A percentile compares a stretch with the other conserved stretches of the same genome.
Conservation (phyloP, 306 rosid species). For the Cajanus cajan region DNA sequence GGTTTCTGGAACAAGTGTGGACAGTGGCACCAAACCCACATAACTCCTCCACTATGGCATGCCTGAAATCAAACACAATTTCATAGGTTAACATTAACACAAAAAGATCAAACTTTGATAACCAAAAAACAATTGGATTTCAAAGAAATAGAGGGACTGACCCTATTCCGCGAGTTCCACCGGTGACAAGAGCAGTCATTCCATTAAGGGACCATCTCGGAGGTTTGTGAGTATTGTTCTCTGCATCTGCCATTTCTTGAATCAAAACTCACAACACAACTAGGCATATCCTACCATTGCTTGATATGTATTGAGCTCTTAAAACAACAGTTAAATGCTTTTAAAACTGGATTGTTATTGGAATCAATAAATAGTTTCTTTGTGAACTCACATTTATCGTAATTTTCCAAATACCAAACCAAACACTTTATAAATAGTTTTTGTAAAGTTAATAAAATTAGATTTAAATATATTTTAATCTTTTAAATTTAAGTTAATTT, state of each 20-base stretch:
- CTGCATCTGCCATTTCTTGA: background rate
- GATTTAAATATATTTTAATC: too few relatives aligned
- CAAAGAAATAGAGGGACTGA: background rate
- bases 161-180: slow-evolving; percentile 95
- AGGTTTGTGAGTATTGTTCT: background rate
- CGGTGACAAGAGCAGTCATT: slow-evolving; percentile 74
- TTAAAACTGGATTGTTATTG: background rate
- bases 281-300: background rate
- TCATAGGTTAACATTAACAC: background rate
- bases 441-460: too few relatives aligned
- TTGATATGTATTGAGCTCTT: background rate
- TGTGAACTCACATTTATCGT: too few relatives aligned
- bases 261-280: background rate
- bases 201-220: slow-evolving; percentile 75
- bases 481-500: too few relatives aligned
- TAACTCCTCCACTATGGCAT: slow-evolving; percentile 77
- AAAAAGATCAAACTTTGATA: background rate
- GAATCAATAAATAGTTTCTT: background rate
- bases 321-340: background rate
- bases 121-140: background rate
- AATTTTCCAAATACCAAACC: too few relatives aligned
- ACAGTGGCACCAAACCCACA: slow-evolving; percentile 77
- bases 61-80: slow-evolving; percentile 38
- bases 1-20: slow-evolving; percentile 81
- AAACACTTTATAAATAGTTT: too few relatives aligned